Conservation (phyloP, 371 early-diverging fungal genomes). For the Rhizopus stolonifer region DNA sequence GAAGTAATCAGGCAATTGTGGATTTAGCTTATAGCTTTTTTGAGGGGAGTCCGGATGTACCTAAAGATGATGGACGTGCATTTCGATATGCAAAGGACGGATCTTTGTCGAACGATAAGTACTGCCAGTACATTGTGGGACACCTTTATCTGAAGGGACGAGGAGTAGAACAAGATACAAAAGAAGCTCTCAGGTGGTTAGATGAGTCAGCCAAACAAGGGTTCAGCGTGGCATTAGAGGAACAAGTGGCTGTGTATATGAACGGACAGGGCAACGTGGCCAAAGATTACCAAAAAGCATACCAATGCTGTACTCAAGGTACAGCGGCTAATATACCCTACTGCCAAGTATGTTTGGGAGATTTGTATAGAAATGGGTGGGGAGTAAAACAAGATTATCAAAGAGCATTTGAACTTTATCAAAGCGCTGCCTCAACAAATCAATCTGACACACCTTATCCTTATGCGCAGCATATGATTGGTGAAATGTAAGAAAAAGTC, state of each 20-base stretch:
- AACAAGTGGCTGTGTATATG: constrained; percentile 34
- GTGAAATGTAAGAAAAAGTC: constrained; percentile 45
- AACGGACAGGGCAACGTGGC: constrained; percentile 26
- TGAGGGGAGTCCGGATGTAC: constrained; percentile 26
- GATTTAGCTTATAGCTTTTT: constrained; percentile 45
- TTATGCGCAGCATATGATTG: constrained; percentile 49
- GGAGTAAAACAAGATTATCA: constrained; percentile 37
- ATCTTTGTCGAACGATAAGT: constrained; percentile 37
- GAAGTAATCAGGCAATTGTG: constrained; percentile 38
- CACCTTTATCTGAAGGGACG: constrained; percentile 31
- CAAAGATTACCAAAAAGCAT: constrained; percentile 33
- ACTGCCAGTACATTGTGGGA: constrained; percentile 48
- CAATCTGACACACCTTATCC: constrained; percentile 41
- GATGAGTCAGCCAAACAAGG: constrained; percentile 40
- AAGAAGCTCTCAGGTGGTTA: constrained; percentile 38
- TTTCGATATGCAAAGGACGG: constrained; percentile 39
- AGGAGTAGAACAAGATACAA: constrained; percentile 17
- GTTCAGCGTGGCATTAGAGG: constrained; percentile 43
- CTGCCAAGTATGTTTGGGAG: constrained; percentile 46
- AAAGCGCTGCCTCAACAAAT: constrained; percentile 32
- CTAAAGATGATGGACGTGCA: constrained; percentile 30
- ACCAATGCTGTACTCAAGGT: constrained; percentile 26
- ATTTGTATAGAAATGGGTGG: constrained; percentile 44
- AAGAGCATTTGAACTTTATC: constrained; percentile 44
- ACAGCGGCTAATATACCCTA: constrained; percentile 28